phyloP scores from a whole-genome alignment of 2,329 filamentous ascomycete species.

The Verruconis gallopava region DNA sequence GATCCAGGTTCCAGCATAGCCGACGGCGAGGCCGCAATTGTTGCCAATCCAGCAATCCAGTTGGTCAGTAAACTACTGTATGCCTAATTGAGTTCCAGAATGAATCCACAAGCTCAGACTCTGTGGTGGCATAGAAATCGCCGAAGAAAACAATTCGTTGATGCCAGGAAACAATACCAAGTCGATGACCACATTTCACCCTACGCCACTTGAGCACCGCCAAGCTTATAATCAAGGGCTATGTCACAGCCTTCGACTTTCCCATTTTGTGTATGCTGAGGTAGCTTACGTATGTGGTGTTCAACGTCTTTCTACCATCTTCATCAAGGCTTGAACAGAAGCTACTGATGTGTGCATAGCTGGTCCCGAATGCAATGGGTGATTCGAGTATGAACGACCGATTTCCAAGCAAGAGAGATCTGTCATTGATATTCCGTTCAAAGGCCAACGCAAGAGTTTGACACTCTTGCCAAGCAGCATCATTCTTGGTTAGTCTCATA shows the following conservation, averaged over 20 bases:
- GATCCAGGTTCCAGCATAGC: constrained; percentile 3
- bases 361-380: constrained; percentile 2
- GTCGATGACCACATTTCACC: constrained; percentile 3
- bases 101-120: constrained; percentile 1
- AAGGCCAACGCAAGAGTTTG: not conserved
- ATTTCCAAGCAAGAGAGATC: not conserved
- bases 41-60: constrained; percentile 1
- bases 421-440: not conserved
- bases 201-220: constrained; percentile 1
- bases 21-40: not conserved
- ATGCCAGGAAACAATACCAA: constrained; percentile 4
- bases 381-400: not conserved
- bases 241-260: constrained; percentile 1
- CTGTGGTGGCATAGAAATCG: constrained; percentile 4
- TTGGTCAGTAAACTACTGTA: not conserved
- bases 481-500: constrained; percentile 1
- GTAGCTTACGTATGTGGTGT: not conserved
- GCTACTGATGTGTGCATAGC: constrained; percentile 3
- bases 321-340: constrained; percentile 1
- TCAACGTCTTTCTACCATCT: not conserved
- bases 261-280: constrained; percentile 1
- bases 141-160: constrained; percentile 5
- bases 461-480: constrained; percentile 1
- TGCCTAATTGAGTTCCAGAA: not conserved
- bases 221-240: constrained; percentile 4